A percentile compares a stretch with the other conserved stretches of the same genome.
Evolutionary conservation across 108 stramenopile genomes (phyloP).

Genomic region (Parietichytrium sp.): DNA sequence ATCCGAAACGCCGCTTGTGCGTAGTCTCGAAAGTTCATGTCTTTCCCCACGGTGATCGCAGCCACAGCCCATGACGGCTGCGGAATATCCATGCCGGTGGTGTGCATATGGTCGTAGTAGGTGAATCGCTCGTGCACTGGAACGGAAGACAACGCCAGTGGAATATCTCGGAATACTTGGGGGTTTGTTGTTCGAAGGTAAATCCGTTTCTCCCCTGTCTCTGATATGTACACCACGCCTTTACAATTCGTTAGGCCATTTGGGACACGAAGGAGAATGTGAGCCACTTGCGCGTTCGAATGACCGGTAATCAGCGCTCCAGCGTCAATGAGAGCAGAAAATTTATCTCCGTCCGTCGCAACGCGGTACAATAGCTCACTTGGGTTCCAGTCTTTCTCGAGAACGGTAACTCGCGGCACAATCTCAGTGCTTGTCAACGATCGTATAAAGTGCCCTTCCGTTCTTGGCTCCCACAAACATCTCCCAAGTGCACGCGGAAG

Average conservation of each 20-base stretch:
- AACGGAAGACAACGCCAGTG: conserved; percentile 49
- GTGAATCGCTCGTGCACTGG: conserved; percentile 56
- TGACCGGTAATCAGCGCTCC: conserved; percentile 60
- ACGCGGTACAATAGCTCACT: background rate
- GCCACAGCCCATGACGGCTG: conserved; percentile 8
- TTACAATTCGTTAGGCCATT: conserved; percentile 51
- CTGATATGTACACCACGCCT: conserved; percentile 60
- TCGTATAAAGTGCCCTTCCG: background rate
- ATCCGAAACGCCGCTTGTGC: conserved; percentile 45
- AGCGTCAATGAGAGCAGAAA: conserved; percentile 58
- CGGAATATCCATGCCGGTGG: conserved; percentile 57
- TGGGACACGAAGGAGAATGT: conserved; percentile 42
- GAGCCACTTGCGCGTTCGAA: conserved; percentile 44
- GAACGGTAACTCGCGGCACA: too few species aligned
- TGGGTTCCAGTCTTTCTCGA: too few species aligned
- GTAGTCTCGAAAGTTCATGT: conserved; percentile 37
- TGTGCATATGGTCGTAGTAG: conserved; percentile 66
- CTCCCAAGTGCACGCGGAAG: background rate
- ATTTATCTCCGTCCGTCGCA: background rate
- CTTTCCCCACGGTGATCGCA: conserved; percentile 43
- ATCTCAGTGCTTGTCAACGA: background rate
- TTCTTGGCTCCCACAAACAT: background rate
- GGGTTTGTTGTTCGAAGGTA: background rate
- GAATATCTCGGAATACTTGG: conserved; percentile 41
- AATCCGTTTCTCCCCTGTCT: conserved; percentile 42